Percentiles rank a stretch among this genome's conserved stretches.
phyloP scores from a whole-genome alignment of 306 rosid genomes.

The Coriaria nepalensis region DNA sequence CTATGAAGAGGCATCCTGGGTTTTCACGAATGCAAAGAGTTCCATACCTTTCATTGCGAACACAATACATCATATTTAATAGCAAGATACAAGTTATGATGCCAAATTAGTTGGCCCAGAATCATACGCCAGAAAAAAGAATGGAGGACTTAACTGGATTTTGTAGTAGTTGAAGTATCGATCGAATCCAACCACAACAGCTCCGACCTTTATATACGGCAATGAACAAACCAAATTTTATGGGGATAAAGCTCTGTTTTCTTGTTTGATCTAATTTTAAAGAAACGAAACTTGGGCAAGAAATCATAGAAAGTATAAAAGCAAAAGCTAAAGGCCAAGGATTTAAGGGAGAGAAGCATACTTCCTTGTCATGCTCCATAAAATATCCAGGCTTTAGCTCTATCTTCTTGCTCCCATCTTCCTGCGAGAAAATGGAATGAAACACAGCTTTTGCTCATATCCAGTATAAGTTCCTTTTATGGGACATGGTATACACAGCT shows the following conservation, averaged over 20 bases:
- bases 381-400: conserved; percentile 88
- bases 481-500: neutral
- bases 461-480: neutral
- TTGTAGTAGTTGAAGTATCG: conserved; percentile 95
- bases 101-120: neutral
- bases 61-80: conserved; percentile 4
- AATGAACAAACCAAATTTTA: conserved; percentile 4
- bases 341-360: conserved; percentile 21
- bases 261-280: neutral
- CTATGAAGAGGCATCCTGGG: conserved; percentile 98
- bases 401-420: conserved; percentile 83
- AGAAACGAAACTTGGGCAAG: neutral
- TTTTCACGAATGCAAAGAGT: conserved; percentile 95
- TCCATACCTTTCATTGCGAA: conserved; percentile 50
- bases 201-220: conserved; percentile 55
- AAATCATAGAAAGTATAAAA: neutral
- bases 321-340: conserved; percentile 7
- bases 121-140: neutral
- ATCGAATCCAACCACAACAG: conserved; percentile 97
- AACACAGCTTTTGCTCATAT: neutral
- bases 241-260: conserved; percentile 5
- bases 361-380: conserved; percentile 87
- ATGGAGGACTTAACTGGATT: conserved; percentile 64
- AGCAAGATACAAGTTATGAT: neutral
- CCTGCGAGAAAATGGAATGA: conserved; percentile 28